Evolutionary conservation across 108 stramenopile genomes (phyloP).

Genomic region (Fragilaria crotonensis): DNA sequence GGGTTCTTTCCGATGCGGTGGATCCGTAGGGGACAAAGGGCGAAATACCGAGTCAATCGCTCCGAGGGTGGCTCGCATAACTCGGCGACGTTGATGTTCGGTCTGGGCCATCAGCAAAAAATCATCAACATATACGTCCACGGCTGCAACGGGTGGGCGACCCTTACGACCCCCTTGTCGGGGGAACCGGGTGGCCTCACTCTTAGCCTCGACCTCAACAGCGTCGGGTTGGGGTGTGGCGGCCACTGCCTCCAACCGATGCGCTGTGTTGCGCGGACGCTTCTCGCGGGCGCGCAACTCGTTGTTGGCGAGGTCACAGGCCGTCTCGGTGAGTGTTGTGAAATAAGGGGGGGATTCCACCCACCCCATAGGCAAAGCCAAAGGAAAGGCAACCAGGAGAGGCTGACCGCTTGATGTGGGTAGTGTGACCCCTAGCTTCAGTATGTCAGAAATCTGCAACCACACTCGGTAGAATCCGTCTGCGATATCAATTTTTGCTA

Average conservation of each 20-base stretch:
- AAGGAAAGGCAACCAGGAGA: no score
- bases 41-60: slow-evolving; percentile 18
- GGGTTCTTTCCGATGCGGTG: background rate
- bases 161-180: no score
- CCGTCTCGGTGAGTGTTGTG: no score
- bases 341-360: no score
- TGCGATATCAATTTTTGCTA: no score
- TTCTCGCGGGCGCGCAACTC: slow-evolving; percentile 1
- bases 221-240: no score
- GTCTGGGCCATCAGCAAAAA: slow-evolving; percentile 25
- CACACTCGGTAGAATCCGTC: slow-evolving; percentile 25
- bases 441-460: slow-evolving; percentile 14
- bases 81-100: background rate
- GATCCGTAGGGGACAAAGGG: slow-evolving; percentile 10
- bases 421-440: slow-evolving; percentile 19
- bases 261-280: background rate
- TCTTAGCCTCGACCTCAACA: no score
- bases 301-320: no score
- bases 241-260: no score
- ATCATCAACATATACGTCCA: slow-evolving; percentile 33
- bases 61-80: slow-evolving; percentile 13
- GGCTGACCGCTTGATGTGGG: slow-evolving; percentile 6
- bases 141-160: slow-evolving; percentile 11
- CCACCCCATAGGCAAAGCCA: no score
- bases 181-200: no score